Evolutionary conservation across 2,329 filamentous ascomycete genomes (phyloP).

Genomic region (Neonectria coccinea): DNA sequence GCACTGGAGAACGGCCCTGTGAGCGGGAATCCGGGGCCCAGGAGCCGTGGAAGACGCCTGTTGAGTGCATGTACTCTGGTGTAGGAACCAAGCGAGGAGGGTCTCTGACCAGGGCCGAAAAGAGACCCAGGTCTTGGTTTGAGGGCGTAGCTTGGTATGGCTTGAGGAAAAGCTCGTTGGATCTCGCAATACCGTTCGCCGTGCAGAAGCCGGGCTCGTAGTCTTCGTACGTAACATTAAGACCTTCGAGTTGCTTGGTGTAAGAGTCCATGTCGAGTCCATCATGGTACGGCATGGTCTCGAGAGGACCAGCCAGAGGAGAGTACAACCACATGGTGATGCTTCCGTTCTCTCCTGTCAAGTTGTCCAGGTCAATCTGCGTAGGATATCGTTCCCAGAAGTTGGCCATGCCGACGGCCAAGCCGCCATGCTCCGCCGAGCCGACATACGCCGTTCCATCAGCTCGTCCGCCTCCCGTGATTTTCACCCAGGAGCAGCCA

Average conservation of each 20-base stretch:
- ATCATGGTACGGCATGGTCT: constrained; percentile 68
- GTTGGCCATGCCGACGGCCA: constrained; percentile 67
- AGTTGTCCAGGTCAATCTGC: constrained; percentile 64
- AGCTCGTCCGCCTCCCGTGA: constrained; percentile 65
- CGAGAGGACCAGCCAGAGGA: constrained; percentile 65
- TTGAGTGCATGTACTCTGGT: constrained; percentile 56
- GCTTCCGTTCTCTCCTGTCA: constrained; percentile 60
- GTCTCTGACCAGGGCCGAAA: constrained; percentile 48
- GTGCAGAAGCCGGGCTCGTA: constrained; percentile 67
- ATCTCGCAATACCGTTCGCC: constrained; percentile 67
- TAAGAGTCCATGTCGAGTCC: constrained; percentile 67
- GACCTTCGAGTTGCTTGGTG: constrained; percentile 67
- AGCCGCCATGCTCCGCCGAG: constrained; percentile 65
- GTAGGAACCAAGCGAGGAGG: constrained; percentile 64
- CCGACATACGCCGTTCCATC: constrained; percentile 69
- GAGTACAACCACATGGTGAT: constrained; percentile 72
- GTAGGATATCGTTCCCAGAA: constrained; percentile 74
- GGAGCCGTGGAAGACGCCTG: constrained; percentile 31
- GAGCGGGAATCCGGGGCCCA: constrained; percentile 27
- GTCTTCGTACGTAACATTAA: constrained; percentile 73
- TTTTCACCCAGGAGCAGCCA: constrained; percentile 68
- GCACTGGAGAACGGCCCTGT: constrained; percentile 27
- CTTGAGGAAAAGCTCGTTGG: constrained; percentile 64
- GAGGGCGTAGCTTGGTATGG: constrained; percentile 62
- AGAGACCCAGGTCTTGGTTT: constrained; percentile 55